These are phyloP conservation scores for Plasmodium gaboni DNA, from an alignment of 169 alveolate species.

Conservation along the genomic window DNA sequence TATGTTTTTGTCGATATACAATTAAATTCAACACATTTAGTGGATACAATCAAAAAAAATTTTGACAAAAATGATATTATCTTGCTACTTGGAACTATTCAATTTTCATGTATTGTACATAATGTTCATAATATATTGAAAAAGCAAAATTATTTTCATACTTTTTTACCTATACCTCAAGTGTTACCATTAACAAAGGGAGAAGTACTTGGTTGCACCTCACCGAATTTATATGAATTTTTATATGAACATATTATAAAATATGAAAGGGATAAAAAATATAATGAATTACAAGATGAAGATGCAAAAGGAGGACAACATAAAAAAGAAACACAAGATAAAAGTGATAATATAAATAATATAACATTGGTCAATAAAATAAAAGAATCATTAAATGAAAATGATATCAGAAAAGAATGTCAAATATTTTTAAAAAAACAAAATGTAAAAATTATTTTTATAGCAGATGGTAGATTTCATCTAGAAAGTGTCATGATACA, in stretches of 20 bases:
- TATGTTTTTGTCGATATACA: constrained; percentile 97
- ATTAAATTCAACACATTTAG: constrained; percentile 91
- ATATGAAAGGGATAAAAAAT: background rate
- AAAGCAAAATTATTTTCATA: constrained; percentile 78
- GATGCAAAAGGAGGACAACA: background rate
- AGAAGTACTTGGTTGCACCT: constrained; percentile 97
- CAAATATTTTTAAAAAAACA: constrained; percentile 48
- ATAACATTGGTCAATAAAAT: background rate
- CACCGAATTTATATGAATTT: constrained; percentile 86
- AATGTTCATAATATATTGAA: constrained; percentile 78
- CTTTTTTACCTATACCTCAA: constrained; percentile 91
- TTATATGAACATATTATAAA: constrained; percentile 50
- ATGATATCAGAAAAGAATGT: constrained; percentile 79
- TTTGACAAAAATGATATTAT: constrained; percentile 83
- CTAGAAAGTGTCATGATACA: constrained; percentile 99
- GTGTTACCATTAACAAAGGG: constrained; percentile 97
- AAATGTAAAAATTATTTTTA: constrained; percentile 86
- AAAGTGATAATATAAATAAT: background rate
- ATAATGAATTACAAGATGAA: background rate
- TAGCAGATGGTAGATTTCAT: constrained; percentile 99
- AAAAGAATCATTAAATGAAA: constrained; percentile 6
- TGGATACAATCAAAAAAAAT: constrained; percentile 87
- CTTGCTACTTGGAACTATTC: constrained; percentile 93
- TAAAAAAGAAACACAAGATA: background rate
- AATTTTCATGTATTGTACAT: constrained; percentile 85